These are phyloP conservation scores for Ceriops tagal DNA, from an alignment of 345 rosid species.

Conservation along the genomic window DNA sequence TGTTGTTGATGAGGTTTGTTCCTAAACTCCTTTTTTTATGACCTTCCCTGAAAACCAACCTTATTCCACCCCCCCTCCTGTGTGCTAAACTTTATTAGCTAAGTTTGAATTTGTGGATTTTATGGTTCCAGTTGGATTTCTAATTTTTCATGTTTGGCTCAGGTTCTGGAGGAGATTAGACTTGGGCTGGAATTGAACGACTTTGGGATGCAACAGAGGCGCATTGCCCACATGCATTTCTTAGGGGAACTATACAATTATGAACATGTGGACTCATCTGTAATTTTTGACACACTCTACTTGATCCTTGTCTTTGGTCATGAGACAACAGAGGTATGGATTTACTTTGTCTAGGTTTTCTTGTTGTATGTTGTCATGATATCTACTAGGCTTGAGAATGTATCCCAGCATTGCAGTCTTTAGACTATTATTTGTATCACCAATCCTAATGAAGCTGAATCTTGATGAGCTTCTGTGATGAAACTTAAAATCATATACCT, in stretches of 20 bases:
- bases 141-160: slow-evolving; percentile 25
- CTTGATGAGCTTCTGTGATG: background rate
- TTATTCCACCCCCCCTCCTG: background rate
- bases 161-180: slow-evolving; percentile 98
- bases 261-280: slow-evolving; percentile 95
- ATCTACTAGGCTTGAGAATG: too few species aligned
- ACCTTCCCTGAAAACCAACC: background rate
- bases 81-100: background rate
- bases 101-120: background rate
- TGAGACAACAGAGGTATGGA: slow-evolving; percentile 73
- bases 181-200: slow-evolving; percentile 92
- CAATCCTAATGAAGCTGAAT: too few species aligned
- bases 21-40: background rate
- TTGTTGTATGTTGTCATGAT: background rate
- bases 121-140: slow-evolving; percentile 3
- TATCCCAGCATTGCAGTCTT: too few species aligned
- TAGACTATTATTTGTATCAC: too few species aligned
- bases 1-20: slow-evolving; percentile 94
- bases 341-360: background rate
- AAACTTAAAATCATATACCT: slow-evolving; percentile 1
- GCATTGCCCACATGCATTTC: slow-evolving; percentile 93
- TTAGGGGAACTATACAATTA: slow-evolving; percentile 98
- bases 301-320: slow-evolving; percentile 75
- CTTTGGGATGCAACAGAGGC: slow-evolving; percentile 95
- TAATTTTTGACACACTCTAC: slow-evolving; percentile 90